Base-by-base conservation (phyloP, 768 basidiomycete species). In the Boletus bicolor region DNA sequence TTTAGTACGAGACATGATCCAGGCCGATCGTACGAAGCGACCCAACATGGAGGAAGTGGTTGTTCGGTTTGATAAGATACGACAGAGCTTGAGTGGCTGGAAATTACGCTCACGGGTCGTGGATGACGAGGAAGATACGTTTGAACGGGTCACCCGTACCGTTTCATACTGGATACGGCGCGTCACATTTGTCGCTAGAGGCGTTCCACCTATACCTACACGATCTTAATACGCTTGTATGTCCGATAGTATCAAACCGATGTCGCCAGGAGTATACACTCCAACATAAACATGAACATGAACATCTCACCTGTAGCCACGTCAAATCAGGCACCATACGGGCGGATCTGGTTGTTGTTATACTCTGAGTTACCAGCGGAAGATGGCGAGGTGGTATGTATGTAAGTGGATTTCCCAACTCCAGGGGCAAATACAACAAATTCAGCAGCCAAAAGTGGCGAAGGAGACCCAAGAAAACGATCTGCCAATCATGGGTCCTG, bases 21-120 rank as follows among this genome's bases (percentile, higher is more conserved):
- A 70, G 26, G 58, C 62, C 2, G 67, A 75, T 47, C 74, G 74
- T 0, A 21, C 44, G 0, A 63, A 72, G 38, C 68, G 76, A 7
- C 75, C 74, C 0, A 72, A 56, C 0, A 75, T 76, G 43, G 67
- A 75, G 6, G 60, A 71, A 44, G 72, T 73, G 3, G 64, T 76
- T 0, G 7, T 39, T 0, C 68, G 69, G 0, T 74, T 76, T 44
- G 51, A 57, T 4, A 26, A 15, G 7, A 63, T 72, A 19, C n/a
- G 50, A 24, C 21, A 24, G 21, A 24, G 21, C 21, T 52, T 72
- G 5, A 60, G 61, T 38, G 35, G 24, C 21, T 60, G 54, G 56
- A 44, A 28, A n/a, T 10, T 8, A 11, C 4, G 21, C 11, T 42
- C 41, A 5, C 11, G 21, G 12, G 6, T 43, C 12, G 21, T 15